Evolutionary conservation across 164 flowering plant genomes (phyloP), one percentile per base, ranked within the genome.

Genomic region (Euptelea pleiosperma): DNA sequence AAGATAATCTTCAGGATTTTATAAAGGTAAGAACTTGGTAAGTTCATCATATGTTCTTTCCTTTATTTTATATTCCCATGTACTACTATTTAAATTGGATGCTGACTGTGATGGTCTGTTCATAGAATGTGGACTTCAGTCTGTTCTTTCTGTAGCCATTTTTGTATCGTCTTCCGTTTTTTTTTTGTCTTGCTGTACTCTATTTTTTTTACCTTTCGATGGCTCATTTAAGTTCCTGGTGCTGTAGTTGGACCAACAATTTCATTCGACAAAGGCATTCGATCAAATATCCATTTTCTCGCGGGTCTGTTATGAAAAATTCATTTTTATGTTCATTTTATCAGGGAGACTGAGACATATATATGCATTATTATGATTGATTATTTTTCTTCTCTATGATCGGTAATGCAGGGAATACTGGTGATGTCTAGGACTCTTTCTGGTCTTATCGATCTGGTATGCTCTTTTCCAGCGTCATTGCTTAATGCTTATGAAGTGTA

Each of bases 391-490:
- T 29, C 8, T 50, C 46, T 19, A 24, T 52, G 52, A 42, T 7
- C 34, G 11, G n/a, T 19, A 4, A 46, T 56, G 55, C 72, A 69
- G 72, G 72, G 64, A 8, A n/a, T 69, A 28, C 4, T 35, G 28
- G 56, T 26, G 21, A 46, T 63, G 30, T 31, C 64, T 40, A 41
- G 29, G 44, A 48, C 60, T 22, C 58, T 59, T 36, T 58, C 11
- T 39, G 64, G 52, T 43, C 54, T 53, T 33, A 58, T 46, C 41
- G 51, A 63, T 47, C 51, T 69, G 72, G 72, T 68, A 68, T 42
- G 40, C 52, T 44, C 30, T 60, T 28, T n/a, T 26, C 16, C n/a
- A 39, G 33, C n/a, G 26, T 48, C 37, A 40, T 28, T 60, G 22
- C 26, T 49, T 48, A 15, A 6, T n/a, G n/a, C n/a, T n/a, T n/a